A percentile compares a stretch with the other conserved stretches of the same genome.
Conservation (phyloP, 306 rosid genomes). For the Dalbergia oliveri region DNA sequence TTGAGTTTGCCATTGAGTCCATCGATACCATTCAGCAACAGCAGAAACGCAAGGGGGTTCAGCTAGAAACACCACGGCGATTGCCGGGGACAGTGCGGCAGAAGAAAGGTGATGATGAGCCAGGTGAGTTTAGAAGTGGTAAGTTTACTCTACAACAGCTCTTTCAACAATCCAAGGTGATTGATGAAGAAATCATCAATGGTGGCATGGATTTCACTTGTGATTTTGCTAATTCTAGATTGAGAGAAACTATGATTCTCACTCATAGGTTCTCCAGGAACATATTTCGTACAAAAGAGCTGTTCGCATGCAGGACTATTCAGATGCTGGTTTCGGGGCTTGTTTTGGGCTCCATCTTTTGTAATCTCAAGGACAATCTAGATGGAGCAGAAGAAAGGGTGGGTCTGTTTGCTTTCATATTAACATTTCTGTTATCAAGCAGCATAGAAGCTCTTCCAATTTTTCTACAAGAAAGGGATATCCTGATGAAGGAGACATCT, state of each 20-base stretch:
- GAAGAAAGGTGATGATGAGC: constrained; percentile 49
- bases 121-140: constrained; percentile 57
- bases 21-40: constrained; percentile 68
- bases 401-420: constrained; percentile 90
- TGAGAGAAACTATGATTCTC: constrained; percentile 78
- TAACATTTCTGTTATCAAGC: constrained; percentile 81
- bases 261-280: constrained; percentile 91
- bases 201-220: constrained; percentile 51
- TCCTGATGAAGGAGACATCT: constrained; percentile 91
- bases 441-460: constrained; percentile 92
- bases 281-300: constrained; percentile 87
- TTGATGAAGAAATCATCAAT: constrained; percentile 63
- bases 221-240: constrained; percentile 78
- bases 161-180: constrained; percentile 81
- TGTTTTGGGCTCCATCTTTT: constrained; percentile 85
- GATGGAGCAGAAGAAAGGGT: constrained; percentile 79
- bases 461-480: constrained; percentile 92
- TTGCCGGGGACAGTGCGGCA: constrained; percentile 44
- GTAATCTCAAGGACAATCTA: constrained; percentile 75
- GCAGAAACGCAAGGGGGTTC: constrained; percentile 43
- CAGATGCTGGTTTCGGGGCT: constrained; percentile 90
- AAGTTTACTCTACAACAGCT: constrained; percentile 86
- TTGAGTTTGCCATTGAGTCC: constrained; percentile 89
- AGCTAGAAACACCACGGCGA: constrained; percentile 38
- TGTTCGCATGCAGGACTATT: constrained; percentile 84